These are phyloP conservation scores for Xylaria polymorpha DNA, from an alignment of 2,329 filamentous ascomycete species.

Conservation along the genomic window DNA sequence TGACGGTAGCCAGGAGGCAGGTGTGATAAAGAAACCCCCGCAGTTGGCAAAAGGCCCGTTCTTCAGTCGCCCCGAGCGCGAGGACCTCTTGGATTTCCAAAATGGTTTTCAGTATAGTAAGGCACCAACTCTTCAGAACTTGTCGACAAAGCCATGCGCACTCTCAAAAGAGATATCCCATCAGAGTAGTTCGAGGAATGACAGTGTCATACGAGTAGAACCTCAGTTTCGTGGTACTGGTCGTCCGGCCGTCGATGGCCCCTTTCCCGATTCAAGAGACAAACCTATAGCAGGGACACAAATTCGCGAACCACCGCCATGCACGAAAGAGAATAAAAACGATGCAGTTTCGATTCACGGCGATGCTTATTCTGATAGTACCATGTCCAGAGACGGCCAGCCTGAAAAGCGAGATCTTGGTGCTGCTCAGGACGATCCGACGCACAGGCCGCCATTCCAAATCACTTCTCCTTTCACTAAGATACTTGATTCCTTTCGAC, in stretches of 20 bases:
- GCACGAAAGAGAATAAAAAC: not conserved
- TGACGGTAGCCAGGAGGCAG: conserved; percentile 2
- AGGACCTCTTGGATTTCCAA: conserved; percentile 40
- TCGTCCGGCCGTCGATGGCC: not conserved
- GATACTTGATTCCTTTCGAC: not conserved
- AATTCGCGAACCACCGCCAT: not conserved
- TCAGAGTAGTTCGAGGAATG: not conserved
- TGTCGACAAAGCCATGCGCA: conserved; percentile 4
- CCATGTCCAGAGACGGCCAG: not conserved
- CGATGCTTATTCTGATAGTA: not conserved
- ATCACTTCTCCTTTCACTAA: conserved; percentile 3
- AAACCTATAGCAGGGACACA: not conserved
- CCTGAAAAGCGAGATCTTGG: not conserved
- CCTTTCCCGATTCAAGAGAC: not conserved
- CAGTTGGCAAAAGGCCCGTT: conserved; percentile 14
- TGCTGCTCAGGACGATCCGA: not conserved
- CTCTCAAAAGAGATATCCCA: not conserved
- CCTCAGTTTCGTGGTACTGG: not conserved
- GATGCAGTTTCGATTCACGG: conserved; percentile 1
- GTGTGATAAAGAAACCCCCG: not conserved
- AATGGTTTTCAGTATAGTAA: conserved; percentile 42
- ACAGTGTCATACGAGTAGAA: not conserved
- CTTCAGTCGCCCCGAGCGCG: conserved; percentile 38
- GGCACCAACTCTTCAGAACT: conserved; percentile 32
- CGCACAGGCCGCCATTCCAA: conserved; percentile 10